Evolutionary conservation across 495 filamentous ascomycete species (phyloP), one percentile per base, ranked within the genome.

Genomic region (Penicillium lagena): DNA sequence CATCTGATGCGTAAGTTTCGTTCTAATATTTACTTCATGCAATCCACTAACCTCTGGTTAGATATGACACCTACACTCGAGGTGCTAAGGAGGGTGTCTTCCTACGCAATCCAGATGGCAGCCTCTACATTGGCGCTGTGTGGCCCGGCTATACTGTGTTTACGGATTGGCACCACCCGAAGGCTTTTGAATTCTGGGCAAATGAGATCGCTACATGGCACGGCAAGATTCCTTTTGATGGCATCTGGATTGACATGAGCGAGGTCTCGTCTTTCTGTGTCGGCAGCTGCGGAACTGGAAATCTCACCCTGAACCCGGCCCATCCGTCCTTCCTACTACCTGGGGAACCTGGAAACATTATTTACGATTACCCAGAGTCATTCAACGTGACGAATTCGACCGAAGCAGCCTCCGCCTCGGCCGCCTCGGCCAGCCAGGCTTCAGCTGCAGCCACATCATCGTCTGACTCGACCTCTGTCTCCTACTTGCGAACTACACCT

Each of bases 241-340:
- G 80, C 12, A 71, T 80, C 33, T 83, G 80, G 80, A 78, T 82
- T 43, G 78, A 82, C 41, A 82, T 82, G 78, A 66, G 52, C 59
- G 72, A 89, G 56, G 81, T 81, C 2, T 81, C 85, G 12, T 89
- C 85, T 0, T 91, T 91, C 75, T 93, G 88, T 48, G 77, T 86
- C 10, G 88, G 88, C 7, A 84, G 78, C 55, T 91, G 87, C 47
- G 87, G 88, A 22, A 78, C 73, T 29, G 67, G 68, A 2, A 87
- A 89, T 42, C 60, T 89, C 36, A 77, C 75, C 6, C 56, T 86
- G 44, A 87, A 89, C 51, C 85, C 85, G 0, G 79, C 79, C 4
- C 86, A 88, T 56, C 81, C 79, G 14, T 72, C 78, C 6, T 89
- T 88, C 49, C 15, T 43, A 2, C 73, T 90, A 4, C 85, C 83